Percentiles rank a stretch among this genome's conserved stretches.
Evolutionary conservation across 225 moss, liverwort and hornwort genomes (phyloP).

Genomic region (Anthoceros angustus): DNA sequence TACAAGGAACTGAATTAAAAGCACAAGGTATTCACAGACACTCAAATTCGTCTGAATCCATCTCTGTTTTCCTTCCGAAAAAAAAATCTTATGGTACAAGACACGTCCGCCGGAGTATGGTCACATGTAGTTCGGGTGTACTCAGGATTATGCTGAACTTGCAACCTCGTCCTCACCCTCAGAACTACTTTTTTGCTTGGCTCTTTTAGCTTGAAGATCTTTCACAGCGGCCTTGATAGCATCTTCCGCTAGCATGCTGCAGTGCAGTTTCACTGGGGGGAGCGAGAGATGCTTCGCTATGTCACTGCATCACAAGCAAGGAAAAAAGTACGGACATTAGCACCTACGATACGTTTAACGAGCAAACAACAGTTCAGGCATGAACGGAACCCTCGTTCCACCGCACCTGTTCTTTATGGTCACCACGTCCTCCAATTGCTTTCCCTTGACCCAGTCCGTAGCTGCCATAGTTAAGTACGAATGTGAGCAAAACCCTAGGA

Average conservation of each 20-base stretch:
- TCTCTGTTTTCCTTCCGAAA: no score
- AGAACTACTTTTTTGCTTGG: neutral
- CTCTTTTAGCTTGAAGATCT: neutral
- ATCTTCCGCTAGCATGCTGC: conserved; percentile 4
- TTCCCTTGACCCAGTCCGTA: conserved; percentile 1
- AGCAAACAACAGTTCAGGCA: neutral
- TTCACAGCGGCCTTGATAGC: neutral
- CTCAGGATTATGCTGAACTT: neutral
- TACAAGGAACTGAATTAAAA: no score
- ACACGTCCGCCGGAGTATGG: no score
- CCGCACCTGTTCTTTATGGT: neutral
- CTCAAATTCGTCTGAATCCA: no score
- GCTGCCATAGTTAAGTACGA: neutral
- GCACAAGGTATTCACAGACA: no score
- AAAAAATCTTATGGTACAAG: no score
- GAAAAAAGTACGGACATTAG: neutral
- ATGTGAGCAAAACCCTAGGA: neutral
- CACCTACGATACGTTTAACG: no score
- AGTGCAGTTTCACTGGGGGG: neutral
- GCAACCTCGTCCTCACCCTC: neutral
- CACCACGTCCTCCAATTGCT: neutral
- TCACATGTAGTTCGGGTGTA: no score
- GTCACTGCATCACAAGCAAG: neutral
- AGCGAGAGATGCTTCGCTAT: conserved; percentile 5
- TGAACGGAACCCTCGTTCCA: neutral